Percentiles rank a stretch among this genome's conserved stretches.
Conservation (phyloP, 108 stramenopile genomes). For the Pseudonitzschia delicatissima region DNA sequence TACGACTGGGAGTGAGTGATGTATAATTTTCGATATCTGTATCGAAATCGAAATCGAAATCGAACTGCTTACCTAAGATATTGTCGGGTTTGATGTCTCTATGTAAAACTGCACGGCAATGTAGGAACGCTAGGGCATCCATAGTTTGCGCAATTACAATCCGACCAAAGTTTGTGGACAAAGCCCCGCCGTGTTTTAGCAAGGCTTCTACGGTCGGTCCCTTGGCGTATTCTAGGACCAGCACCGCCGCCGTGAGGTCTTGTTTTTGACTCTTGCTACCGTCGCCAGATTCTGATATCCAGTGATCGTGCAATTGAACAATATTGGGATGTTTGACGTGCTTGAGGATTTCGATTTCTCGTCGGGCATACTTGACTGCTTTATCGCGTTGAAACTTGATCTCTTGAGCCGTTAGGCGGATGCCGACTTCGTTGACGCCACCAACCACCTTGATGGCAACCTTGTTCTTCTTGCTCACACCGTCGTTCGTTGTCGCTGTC, state of each 20-base stretch:
- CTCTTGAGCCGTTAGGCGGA: not conserved
- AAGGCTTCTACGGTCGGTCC: conserved; percentile 57
- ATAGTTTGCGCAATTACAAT: conserved; percentile 58
- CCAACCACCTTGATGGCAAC: conserved; percentile 49
- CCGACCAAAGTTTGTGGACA: conserved; percentile 45
- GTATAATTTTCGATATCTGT: not conserved
- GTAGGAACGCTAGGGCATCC: conserved; percentile 58
- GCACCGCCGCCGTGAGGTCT: conserved; percentile 5
- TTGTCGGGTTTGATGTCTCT: conserved; percentile 82
- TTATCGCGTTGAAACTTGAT: not conserved
- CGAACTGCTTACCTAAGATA: conserved; percentile 2
- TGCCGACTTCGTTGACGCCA: not conserved
- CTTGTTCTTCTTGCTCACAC: not conserved
- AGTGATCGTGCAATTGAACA: conserved; percentile 49
- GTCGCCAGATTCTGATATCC: conserved; percentile 6
- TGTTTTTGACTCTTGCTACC: not conserved
- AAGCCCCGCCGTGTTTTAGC: conserved; percentile 55
- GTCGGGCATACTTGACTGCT: conserved; percentile 29
- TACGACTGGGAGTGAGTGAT: no score
- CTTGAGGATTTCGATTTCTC: conserved; percentile 51
- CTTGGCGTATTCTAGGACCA: conserved; percentile 31
- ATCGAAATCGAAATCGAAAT: not conserved
- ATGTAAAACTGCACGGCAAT: conserved; percentile 71
- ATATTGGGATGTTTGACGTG: conserved; percentile 61
- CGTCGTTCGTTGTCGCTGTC: not conserved